Percentiles rank a stretch among this genome's conserved stretches.
These are phyloP conservation scores for Phytophthora hibernalis DNA, from an alignment of 352 stramenopile species.

Conservation along the genomic window DNA sequence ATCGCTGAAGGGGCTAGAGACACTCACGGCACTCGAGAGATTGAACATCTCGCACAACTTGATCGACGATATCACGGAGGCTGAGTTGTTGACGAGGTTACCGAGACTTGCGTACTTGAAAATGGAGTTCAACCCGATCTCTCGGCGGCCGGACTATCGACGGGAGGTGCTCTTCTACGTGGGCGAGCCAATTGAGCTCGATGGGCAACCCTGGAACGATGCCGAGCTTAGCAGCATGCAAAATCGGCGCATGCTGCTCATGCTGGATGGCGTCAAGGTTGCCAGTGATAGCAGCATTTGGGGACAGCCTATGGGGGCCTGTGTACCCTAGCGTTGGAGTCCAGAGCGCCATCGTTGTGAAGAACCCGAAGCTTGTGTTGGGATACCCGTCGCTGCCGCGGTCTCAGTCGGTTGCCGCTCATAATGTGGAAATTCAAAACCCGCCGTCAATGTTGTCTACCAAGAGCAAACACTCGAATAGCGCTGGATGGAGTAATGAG, in stretches of 20 bases:
- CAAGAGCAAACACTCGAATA: conserved; percentile 22
- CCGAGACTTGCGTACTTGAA: conserved; percentile 51
- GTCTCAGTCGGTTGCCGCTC: conserved; percentile 28
- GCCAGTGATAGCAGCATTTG: conserved; percentile 21
- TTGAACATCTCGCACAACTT: conserved; percentile 81
- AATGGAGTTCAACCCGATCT: conserved; percentile 80
- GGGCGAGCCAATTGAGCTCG: conserved; percentile 67
- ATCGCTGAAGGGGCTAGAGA: conserved; percentile 62
- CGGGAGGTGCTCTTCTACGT: conserved; percentile 86
- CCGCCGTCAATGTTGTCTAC: conserved; percentile 42
- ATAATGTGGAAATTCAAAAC: conserved; percentile 58
- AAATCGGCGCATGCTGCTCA: conserved; percentile 55
- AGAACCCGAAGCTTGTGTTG: conserved; percentile 50
- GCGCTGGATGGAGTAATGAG: background rate
- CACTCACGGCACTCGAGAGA: conserved; percentile 48
- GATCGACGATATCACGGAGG: conserved; percentile 56
- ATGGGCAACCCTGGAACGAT: conserved; percentile 64
- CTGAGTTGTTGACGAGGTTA: conserved; percentile 62
- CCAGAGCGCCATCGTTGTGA: conserved; percentile 23
- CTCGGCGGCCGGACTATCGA: conserved; percentile 74
- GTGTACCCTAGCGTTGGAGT: conserved; percentile 37
- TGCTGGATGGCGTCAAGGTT: conserved; percentile 8
- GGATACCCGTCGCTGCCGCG: conserved; percentile 46
- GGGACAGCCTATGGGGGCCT: conserved; percentile 27
- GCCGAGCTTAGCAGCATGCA: conserved; percentile 81